Conservation (phyloP, 768 basidiomycete species). For the Mycena maculata region DNA sequence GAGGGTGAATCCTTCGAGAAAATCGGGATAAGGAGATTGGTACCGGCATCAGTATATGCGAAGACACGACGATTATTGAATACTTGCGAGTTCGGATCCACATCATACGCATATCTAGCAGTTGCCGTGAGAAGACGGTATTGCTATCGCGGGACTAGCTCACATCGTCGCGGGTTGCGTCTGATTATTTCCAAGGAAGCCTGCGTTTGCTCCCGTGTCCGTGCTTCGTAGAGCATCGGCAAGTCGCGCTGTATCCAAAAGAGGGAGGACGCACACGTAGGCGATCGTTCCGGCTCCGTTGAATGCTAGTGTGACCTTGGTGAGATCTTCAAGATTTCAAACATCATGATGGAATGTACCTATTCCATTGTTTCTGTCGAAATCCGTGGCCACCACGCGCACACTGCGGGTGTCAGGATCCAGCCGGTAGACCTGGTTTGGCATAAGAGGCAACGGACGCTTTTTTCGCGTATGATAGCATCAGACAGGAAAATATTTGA, state of each 20-base stretch:
- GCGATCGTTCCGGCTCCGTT: slow-evolving; percentile 71
- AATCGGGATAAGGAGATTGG: not conserved
- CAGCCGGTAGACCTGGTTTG: slow-evolving; percentile 83
- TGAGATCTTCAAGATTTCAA: no score
- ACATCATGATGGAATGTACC: no score
- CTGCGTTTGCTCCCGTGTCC: slow-evolving; percentile 63
- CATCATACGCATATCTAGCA: slow-evolving; percentile 74
- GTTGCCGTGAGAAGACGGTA: not conserved
- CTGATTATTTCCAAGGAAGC: slow-evolving; percentile 61
- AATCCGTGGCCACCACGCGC: slow-evolving; percentile 81
- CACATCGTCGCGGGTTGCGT: slow-evolving; percentile 78
- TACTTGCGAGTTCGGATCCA: slow-evolving; percentile 63
- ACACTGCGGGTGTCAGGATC: slow-evolving; percentile 73
- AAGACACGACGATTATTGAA: slow-evolving; percentile 75
- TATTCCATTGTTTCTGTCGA: slow-evolving; percentile 79
- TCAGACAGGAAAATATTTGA: no score
- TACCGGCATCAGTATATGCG: slow-evolving; percentile 69
- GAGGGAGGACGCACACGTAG: slow-evolving; percentile 59
- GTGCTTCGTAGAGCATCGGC: slow-evolving; percentile 46
- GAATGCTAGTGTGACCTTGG: no score
- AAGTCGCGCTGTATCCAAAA: not conserved
- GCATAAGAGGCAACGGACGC: slow-evolving; percentile 73
- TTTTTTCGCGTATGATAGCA: no score
- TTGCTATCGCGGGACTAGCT: slow-evolving; percentile 37
- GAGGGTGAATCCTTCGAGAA: not conserved